A percentile compares a stretch with the other conserved stretches of the same genome.
Evolutionary conservation across 345 rosid genomes (phyloP).

Genomic region (Trapa bicornis): DNA sequence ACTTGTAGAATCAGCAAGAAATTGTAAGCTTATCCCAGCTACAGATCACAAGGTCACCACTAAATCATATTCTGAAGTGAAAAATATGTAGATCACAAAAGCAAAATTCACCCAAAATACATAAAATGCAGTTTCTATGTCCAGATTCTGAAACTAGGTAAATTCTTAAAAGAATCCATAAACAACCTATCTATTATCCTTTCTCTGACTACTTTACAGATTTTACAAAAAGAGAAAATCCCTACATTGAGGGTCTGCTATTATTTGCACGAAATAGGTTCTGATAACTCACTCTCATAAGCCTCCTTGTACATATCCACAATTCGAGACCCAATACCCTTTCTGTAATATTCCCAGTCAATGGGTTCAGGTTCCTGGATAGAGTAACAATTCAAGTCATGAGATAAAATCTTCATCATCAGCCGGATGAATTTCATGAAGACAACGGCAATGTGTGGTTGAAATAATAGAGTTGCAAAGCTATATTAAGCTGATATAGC

Average conservation of each 20-base stretch:
- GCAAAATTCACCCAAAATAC: background rate
- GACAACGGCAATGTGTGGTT: background rate
- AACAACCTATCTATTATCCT: too few species aligned
- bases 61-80: background rate
- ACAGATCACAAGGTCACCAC: background rate
- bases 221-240: background rate
- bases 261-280: background rate
- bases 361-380: constrained; percentile 90
- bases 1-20: background rate
- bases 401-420: background rate
- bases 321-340: constrained; percentile 76
- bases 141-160: too few species aligned
- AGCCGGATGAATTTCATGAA: background rate
- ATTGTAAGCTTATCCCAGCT: background rate
- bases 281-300: constrained; percentile 56
- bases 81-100: background rate
- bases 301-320: constrained; percentile 95
- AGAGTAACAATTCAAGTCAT: background rate
- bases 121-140: too few species aligned
- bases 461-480: background rate
- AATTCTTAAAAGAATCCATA: too few species aligned
- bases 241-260: too few species aligned
- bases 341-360: constrained; percentile 86
- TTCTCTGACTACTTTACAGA: background rate
- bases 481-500: background rate